Percentiles rank a stretch among this genome's conserved stretches.
These are phyloP conservation scores for Rheum nobile DNA, from an alignment of 148 eudicot species.

Conservation along the genomic window DNA sequence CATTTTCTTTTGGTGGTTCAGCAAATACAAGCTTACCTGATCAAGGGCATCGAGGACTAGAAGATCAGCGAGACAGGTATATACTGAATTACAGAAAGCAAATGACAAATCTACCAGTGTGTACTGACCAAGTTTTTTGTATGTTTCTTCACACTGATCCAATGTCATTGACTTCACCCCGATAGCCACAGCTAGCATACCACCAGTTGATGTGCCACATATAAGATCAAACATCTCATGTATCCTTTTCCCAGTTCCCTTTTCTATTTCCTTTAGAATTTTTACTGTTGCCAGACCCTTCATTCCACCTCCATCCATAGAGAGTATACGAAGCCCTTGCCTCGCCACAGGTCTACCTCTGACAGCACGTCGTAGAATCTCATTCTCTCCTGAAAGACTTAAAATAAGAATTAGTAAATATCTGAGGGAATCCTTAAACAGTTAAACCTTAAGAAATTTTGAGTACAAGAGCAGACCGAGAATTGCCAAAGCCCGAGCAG, in stretches of 20 bases:
- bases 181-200: slow-evolving; percentile 99
- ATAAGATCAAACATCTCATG: slow-evolving; percentile 98
- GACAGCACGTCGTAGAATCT: slow-evolving; percentile 78
- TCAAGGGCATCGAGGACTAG: not conserved
- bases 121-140: slow-evolving; percentile 84
- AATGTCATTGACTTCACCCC: slow-evolving; percentile 83
- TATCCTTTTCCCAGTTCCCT: slow-evolving; percentile 83
- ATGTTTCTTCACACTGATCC: slow-evolving; percentile 96
- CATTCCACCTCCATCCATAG: slow-evolving; percentile 99
- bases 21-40: slow-evolving; percentile 96
- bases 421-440: not conserved
- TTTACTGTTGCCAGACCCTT: slow-evolving; percentile 94
- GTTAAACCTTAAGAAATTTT: not conserved
- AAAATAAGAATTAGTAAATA: slow-evolving; percentile 7
- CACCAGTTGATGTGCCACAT: slow-evolving; percentile 99
- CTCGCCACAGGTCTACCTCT: slow-evolving; percentile 73
- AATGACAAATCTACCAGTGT: slow-evolving; percentile 1
- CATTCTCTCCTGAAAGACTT: slow-evolving; percentile 69
- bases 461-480: slow-evolving; percentile 56
- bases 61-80: not conserved
- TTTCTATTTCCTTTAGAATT: slow-evolving; percentile 85
- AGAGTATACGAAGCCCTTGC: slow-evolving; percentile 91
- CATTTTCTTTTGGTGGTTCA: slow-evolving; percentile 92
- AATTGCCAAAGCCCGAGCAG: slow-evolving; percentile 93
- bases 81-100: not conserved